Evolutionary conservation across 148 eudicot species (phyloP).

Genomic region (Polygonum maritimum): DNA sequence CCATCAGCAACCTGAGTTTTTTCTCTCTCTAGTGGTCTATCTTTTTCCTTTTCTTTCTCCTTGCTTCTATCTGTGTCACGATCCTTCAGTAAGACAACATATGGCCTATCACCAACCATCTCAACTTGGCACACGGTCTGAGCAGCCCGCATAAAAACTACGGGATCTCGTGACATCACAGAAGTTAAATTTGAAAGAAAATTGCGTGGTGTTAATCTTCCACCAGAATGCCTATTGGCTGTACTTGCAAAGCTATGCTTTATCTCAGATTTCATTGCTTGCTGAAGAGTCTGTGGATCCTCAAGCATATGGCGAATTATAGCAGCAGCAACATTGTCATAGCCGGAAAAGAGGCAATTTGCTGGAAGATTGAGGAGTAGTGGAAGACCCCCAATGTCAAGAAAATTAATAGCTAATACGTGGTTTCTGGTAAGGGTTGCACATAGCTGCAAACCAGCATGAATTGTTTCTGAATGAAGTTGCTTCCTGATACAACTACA

Average conservation of each 20-base stretch:
- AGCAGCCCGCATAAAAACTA: slow-evolving; percentile 83
- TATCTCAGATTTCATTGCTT: slow-evolving; percentile 96
- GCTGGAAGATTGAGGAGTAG: slow-evolving; percentile 84
- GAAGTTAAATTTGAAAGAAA: slow-evolving; percentile 62
- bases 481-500: slow-evolving; percentile 67
- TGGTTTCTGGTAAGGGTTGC: slow-evolving; percentile 77
- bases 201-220: slow-evolving; percentile 78
- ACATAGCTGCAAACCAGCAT: slow-evolving; percentile 90
- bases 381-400: slow-evolving; percentile 79
- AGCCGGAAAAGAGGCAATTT: slow-evolving; percentile 75
- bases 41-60: slow-evolving; percentile 78
- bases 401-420: slow-evolving; percentile 68
- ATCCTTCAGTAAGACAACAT: slow-evolving; percentile 71
- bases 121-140: slow-evolving; percentile 91
- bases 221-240: slow-evolving; percentile 67
- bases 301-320: slow-evolving; percentile 93
- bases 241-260: slow-evolving; percentile 65
- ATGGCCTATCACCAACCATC: slow-evolving; percentile 94
- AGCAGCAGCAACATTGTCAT: slow-evolving; percentile 80
- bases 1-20: slow-evolving; percentile 41
- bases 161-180: slow-evolving; percentile 74
- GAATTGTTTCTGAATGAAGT: slow-evolving; percentile 84
- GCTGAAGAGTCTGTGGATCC: slow-evolving; percentile 97
- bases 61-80: slow-evolving; percentile 76
- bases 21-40: slow-evolving; percentile 17